phyloP scores from a whole-genome alignment of 176 grass and related monocot genomes.

The Pontederia paniculata region DNA sequence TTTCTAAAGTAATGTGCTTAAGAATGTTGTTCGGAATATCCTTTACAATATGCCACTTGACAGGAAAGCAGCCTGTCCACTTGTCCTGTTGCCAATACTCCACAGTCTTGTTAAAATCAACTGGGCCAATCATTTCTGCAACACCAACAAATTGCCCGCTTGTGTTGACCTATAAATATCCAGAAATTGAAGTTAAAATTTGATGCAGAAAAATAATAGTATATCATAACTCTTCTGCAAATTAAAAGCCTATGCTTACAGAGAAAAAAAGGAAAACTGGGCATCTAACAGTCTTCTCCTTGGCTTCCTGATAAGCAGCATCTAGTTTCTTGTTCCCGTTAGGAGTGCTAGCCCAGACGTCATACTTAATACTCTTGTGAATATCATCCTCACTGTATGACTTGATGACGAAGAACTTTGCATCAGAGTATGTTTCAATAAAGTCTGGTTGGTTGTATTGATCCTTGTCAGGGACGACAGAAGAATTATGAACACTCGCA shows the following conservation, averaged over 20 bases:
- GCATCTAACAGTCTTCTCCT: slow-evolving; percentile 38
- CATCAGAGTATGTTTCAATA: slow-evolving; percentile 43
- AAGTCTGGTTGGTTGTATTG: slow-evolving; percentile 69
- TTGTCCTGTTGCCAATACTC: slow-evolving; percentile 94
- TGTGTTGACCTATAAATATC: slow-evolving; percentile 51
- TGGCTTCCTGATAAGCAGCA: slow-evolving; percentile 62
- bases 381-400: slow-evolving; percentile 94
- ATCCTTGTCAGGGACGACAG: slow-evolving; percentile 28
- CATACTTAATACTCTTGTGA: slow-evolving; percentile 88
- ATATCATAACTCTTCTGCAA: not conserved
- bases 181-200: not conserved
- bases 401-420: slow-evolving; percentile 87
- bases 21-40: slow-evolving; percentile 77
- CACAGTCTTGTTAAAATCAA: slow-evolving; percentile 81
- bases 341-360: slow-evolving; percentile 87
- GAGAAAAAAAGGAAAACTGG: slow-evolving; percentile 86
- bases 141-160: slow-evolving; percentile 83
- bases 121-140: slow-evolving; percentile 60
- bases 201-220: not conserved
- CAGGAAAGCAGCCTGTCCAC: slow-evolving; percentile 82
- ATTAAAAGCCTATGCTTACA: slow-evolving; percentile 36
- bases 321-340: slow-evolving; percentile 89
- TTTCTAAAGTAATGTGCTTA: slow-evolving; percentile 75
- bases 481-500: slow-evolving; percentile 16
- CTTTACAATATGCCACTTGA: slow-evolving; percentile 98